A percentile compares a stretch with the other conserved stretches of the same genome.
phyloP scores from a whole-genome alignment of 345 rosid species.

The Murraya paniculata region DNA sequence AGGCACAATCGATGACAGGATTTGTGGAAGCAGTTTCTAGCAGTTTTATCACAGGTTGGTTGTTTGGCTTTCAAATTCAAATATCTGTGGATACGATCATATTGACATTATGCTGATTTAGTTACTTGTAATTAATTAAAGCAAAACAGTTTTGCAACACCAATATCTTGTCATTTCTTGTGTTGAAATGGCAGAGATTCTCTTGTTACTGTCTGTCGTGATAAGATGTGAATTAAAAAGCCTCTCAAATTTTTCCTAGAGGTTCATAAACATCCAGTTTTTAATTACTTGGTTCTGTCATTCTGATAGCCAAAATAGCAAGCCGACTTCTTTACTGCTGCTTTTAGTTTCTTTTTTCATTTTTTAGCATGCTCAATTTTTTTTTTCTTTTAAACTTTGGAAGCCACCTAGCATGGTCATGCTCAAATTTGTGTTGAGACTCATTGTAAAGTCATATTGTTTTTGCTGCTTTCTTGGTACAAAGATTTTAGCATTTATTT shows the following conservation, averaged over 20 bases:
- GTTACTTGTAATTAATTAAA: background rate
- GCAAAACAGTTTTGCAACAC: background rate
- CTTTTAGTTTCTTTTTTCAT: background rate
- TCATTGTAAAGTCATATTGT: background rate
- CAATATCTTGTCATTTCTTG: background rate
- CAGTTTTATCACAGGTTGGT: slow-evolving; percentile 86
- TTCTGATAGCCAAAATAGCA: background rate
- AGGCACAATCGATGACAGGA: slow-evolving; percentile 70
- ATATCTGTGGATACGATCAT: background rate
- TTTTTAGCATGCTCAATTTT: too few relatives aligned
- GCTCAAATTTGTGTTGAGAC: background rate
- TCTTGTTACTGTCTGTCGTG: too few relatives aligned
- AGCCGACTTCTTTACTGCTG: background rate
- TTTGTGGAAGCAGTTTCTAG: slow-evolving; percentile 70
- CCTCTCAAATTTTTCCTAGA: background rate
- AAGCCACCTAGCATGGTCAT: background rate
- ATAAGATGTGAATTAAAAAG: background rate
- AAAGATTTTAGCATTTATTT: background rate
- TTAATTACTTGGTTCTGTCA: background rate
- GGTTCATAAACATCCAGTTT: background rate
- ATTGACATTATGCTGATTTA: background rate
- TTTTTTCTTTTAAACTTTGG: background rate
- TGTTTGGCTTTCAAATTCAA: background rate
- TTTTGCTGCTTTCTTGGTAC: background rate
- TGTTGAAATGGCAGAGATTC: background rate